These are phyloP conservation scores for Didymella sp. DNA, from an alignment of 2,329 filamentous ascomycete genomes.

Conservation along the genomic window DNA sequence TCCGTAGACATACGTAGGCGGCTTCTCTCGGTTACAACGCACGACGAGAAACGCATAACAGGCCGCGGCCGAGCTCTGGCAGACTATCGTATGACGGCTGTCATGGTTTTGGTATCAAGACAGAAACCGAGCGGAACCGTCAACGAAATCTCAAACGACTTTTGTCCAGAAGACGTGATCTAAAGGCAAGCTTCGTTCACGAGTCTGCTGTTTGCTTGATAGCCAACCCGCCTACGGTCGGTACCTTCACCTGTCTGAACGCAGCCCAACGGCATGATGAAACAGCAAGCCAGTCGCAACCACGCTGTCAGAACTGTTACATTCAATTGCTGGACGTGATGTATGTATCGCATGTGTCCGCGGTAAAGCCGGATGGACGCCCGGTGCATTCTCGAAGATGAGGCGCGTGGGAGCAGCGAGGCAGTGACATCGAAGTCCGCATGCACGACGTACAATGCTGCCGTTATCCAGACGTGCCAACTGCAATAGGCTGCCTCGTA, in stretches of 20 bases:
- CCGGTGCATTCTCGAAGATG: not conserved
- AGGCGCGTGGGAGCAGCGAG: conserved; percentile 1
- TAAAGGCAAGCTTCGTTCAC: not conserved
- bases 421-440: not conserved
- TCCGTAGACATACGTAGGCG: too few species aligned
- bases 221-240: not conserved
- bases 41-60: not conserved
- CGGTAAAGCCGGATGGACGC: conserved; percentile 6
- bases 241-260: not conserved
- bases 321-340: conserved; percentile 5
- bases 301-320: conserved; percentile 2
- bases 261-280: not conserved
- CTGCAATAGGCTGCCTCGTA: conserved; percentile 5
- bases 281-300: not conserved
- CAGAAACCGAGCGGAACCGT: not conserved
- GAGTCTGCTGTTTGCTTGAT: not conserved
- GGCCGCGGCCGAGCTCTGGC: not conserved
- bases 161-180: not conserved
- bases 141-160: not conserved
- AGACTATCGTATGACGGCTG: not conserved
- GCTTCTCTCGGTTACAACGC: too few species aligned
- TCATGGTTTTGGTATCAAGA: not conserved
- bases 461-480: conserved; percentile 5
- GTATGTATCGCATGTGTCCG: conserved; percentile 3
- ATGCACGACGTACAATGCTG: conserved; percentile 3